Evolutionary conservation across 1,284 basidiomycete species (phyloP), one percentile per base, ranked within the genome.

Genomic region (Rhizoctonia solani): DNA sequence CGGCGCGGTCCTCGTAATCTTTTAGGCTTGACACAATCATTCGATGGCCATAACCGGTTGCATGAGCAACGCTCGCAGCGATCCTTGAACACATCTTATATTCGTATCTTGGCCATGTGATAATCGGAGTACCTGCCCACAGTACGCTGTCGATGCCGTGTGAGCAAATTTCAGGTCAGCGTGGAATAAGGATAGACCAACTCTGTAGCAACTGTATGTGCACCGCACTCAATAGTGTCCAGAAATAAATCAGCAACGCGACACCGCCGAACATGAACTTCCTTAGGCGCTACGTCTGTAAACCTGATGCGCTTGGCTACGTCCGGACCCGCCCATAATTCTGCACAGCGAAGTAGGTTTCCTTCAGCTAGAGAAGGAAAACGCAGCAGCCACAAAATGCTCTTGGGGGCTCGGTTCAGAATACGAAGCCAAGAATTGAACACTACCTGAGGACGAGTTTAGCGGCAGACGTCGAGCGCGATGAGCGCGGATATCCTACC

Each of bases 221-320:
- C 85, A 69, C 84, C 86, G 74, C 85, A 86, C 81, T 87, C 86
- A 8, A 80, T 80, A 1, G 86, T 86, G 72, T 87, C 85, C n/a
- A 87, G 76, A 71, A 87, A 84, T 14, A 87, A 76, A 71, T 87
- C 85, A 1, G 83, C 82, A 13, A 85, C 81, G 25, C 84, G 75
- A 2, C 80, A 81, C 29, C 86, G 81, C 58, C 79, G 75, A 65
- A 87, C 81, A 71, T 87, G 85, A 6, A 79, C 75, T 54, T 82
- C 81, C 75, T 87, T 87, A 29, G 72, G 71, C 9, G 81, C 81
- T 13, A 87, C 83, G 56, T 85, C 82, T 11, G 84, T 86, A 70
- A 87, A 87, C 49, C 80, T 76, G 63, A 87, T 78, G 2, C 85
- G 79, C 23, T 79, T 75, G 1, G 84, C 82, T 42, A 87, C 79